A percentile compares a stretch with the other conserved stretches of the same genome.
phyloP scores from a whole-genome alignment of 768 basidiomycete genomes.

The Suillus ampliporus region DNA sequence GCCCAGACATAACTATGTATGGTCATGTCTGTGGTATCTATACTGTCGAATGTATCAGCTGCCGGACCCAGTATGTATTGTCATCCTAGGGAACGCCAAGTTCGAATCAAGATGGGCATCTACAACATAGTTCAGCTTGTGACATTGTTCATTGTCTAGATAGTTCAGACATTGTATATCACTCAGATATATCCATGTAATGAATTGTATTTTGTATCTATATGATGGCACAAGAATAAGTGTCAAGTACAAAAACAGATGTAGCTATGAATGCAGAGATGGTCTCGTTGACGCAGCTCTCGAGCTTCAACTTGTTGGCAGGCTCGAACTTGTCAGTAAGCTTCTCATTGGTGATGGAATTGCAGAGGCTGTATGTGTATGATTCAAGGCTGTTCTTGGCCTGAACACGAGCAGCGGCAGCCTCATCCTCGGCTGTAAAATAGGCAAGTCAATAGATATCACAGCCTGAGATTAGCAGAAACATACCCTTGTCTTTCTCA shows the following conservation, averaged over 20 bases:
- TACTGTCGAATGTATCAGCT: neutral
- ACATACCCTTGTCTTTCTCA: constrained; percentile 85
- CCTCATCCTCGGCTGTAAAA: constrained; percentile 84
- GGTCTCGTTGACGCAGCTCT: constrained; percentile 79
- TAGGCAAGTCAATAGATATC: neutral
- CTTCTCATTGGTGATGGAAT: constrained; percentile 88
- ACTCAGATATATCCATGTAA: too few species aligned
- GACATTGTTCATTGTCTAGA: too few species aligned
- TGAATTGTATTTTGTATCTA: too few species aligned
- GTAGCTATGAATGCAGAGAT: too few species aligned
- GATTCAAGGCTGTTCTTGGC: constrained; percentile 95
- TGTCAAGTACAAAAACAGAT: too few species aligned
- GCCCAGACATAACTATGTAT: neutral
- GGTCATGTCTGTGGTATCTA: neutral
- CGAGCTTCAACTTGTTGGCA: constrained; percentile 84
- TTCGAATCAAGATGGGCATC: neutral
- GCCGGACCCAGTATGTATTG: neutral
- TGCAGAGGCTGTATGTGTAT: constrained; percentile 93
- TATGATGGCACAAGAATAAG: too few species aligned
- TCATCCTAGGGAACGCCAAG: neutral
- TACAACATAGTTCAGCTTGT: too few species aligned
- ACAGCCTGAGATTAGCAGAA: constrained; percentile 8
- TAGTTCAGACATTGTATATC: too few species aligned
- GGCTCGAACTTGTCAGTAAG: constrained; percentile 87
- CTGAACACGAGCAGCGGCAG: constrained; percentile 75